Percentiles rank a stretch among this genome's conserved stretches.
These are phyloP conservation scores for Paxillus involutus DNA, from an alignment of 768 basidiomycete species.

Conservation along the genomic window DNA sequence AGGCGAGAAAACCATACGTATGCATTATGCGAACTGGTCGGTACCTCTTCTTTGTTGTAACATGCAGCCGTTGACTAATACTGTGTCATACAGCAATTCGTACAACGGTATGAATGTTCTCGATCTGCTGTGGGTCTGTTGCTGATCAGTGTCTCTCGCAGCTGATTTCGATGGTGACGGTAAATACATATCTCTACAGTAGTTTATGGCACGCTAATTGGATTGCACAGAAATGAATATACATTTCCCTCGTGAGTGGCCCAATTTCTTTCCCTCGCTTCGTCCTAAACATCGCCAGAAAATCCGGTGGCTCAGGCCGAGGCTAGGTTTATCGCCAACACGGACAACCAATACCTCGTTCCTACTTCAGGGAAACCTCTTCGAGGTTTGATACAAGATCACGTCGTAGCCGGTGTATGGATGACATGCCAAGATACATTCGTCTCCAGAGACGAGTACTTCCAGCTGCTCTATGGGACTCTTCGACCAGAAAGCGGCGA, in stretches of 20 bases:
- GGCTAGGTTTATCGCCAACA: constrained; percentile 92
- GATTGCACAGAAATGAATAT: constrained; percentile 89
- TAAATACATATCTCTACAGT: constrained; percentile 30
- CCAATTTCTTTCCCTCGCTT: not conserved
- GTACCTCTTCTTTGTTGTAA: constrained; percentile 24
- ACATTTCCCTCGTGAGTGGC: constrained; percentile 89
- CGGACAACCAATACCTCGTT: constrained; percentile 98
- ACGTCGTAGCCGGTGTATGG: constrained; percentile 99
- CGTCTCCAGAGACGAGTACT: constrained; percentile 94
- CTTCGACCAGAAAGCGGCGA: constrained; percentile 84
- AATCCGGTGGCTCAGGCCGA: constrained; percentile 95
- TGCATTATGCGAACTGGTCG: constrained; percentile 99
- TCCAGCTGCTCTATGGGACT: constrained; percentile 93
- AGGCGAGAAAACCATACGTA: constrained; percentile 98
- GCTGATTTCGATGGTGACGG: constrained; percentile 95
- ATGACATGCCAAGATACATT: constrained; percentile 96
- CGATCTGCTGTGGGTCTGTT: constrained; percentile 5
- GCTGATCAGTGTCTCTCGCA: constrained; percentile 25
- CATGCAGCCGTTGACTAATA: constrained; percentile 11
- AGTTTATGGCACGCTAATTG: constrained; percentile 2
- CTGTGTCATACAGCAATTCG: constrained; percentile 67
- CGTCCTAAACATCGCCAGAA: constrained; percentile 47
- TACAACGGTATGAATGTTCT: constrained; percentile 74
- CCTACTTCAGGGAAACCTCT: constrained; percentile 98
- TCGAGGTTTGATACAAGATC: constrained; percentile 97